Conservation (phyloP, 768 basidiomycete genomes). For the Leucocoprinus sp. region DNA sequence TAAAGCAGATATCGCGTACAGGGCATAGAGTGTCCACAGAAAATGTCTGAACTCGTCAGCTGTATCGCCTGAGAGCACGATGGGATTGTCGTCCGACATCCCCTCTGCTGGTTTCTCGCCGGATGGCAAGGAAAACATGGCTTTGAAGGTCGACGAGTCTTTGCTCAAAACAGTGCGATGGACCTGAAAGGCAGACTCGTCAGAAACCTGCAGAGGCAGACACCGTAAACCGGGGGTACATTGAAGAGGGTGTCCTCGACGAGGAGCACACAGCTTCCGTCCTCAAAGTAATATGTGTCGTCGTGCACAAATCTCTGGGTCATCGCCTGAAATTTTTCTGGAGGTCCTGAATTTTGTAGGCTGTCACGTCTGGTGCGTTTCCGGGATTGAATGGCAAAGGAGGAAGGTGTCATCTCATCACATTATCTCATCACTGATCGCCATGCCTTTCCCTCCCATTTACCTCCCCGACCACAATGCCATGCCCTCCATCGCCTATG, state of each 20-base stretch:
- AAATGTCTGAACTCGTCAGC: slow-evolving; percentile 63
- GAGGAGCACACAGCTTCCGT: slow-evolving; percentile 60
- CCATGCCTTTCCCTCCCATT: slow-evolving; percentile 33
- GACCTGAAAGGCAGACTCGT: not conserved
- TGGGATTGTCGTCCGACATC: slow-evolving; percentile 53
- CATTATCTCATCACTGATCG: not conserved
- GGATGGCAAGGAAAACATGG: slow-evolving; percentile 63
- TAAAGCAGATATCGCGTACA: slow-evolving; percentile 44
- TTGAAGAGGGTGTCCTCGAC: slow-evolving; percentile 64
- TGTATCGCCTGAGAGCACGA: slow-evolving; percentile 55
- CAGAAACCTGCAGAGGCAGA: not conserved
- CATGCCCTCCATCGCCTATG: slow-evolving; percentile 57
- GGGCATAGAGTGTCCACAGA: slow-evolving; percentile 68
- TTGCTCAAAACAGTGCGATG: slow-evolving; percentile 37
- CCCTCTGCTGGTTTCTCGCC: slow-evolving; percentile 47
- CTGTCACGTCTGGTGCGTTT: slow-evolving; percentile 8
- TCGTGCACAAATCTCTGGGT: slow-evolving; percentile 28
- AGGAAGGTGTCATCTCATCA: not conserved
- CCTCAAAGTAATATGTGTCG: slow-evolving; percentile 51
- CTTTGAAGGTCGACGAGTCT: slow-evolving; percentile 55
- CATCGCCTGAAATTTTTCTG: slow-evolving; percentile 6
- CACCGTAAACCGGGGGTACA: slow-evolving; percentile 27
- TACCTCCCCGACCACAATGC: slow-evolving; percentile 34
- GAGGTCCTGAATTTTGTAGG: slow-evolving; percentile 2
- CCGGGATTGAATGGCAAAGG: not conserved